These are phyloP conservation scores for Cylindrotheca fusiformis DNA, from an alignment of 108 stramenopile genomes.

Conservation along the genomic window DNA sequence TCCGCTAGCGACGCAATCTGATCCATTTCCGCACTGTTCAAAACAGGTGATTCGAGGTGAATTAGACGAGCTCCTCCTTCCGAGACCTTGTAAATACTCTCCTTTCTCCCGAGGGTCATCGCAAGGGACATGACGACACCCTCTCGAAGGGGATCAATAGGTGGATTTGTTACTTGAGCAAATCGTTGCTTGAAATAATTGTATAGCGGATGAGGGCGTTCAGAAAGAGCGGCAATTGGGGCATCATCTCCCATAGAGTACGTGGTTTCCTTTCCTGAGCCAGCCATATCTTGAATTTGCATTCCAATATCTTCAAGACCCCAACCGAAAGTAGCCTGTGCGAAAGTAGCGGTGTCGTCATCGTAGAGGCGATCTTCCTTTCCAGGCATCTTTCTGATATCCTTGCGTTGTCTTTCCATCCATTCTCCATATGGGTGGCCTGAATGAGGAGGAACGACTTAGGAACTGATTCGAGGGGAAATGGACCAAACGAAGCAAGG, in stretches of 20 bases:
- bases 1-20: conserved; percentile 47
- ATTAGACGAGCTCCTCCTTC: conserved; percentile 83
- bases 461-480: not conserved
- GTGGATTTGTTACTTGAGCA: conserved; percentile 98
- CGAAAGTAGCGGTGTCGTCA: conserved; percentile 80
- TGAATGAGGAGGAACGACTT: conserved; percentile 7
- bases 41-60: conserved; percentile 76
- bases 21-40: conserved; percentile 77
- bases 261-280: conserved; percentile 92
- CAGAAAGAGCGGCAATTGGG: conserved; percentile 87
- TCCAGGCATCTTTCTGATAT: conserved; percentile 47
- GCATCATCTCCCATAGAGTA: conserved; percentile 99
- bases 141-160: conserved; percentile 96
- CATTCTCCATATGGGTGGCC: conserved; percentile 89
- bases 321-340: conserved; percentile 91
- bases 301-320: conserved; percentile 95
- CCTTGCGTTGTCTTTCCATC: conserved; percentile 73
- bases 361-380: conserved; percentile 66
- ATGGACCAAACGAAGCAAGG: not conserved
- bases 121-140: conserved; percentile 95
- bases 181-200: conserved; percentile 98
- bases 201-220: conserved; percentile 86
- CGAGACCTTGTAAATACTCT: conserved; percentile 91
- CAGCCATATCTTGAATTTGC: conserved; percentile 96
- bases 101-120: conserved; percentile 93